Conservation (phyloP, 2,329 filamentous ascomycete species). For the Pseudocercospora crystallina region DNA sequence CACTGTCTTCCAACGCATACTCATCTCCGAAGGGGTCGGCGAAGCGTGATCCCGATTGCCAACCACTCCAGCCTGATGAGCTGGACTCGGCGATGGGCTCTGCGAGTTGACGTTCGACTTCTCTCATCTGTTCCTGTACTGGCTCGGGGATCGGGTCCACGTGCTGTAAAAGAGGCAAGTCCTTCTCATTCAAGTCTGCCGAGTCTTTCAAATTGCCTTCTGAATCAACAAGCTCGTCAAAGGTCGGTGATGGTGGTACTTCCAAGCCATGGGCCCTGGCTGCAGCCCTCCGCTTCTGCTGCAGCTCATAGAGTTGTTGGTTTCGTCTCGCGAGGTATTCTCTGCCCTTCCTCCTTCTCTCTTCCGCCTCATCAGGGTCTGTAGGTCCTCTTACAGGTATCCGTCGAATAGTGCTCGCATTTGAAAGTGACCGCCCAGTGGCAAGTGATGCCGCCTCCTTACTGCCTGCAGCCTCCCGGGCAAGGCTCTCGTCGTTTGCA, state of each 20-base stretch:
- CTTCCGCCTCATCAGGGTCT: conserved; percentile 34
- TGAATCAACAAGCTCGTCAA: conserved; percentile 34
- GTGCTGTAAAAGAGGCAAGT: conserved; percentile 21
- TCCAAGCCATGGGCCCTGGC: conserved; percentile 16
- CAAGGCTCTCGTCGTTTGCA: conserved; percentile 32
- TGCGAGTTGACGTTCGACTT: conserved; percentile 27
- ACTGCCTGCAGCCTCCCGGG: conserved; percentile 33
- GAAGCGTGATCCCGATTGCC: conserved; percentile 41
- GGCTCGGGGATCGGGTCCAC: conserved; percentile 21
- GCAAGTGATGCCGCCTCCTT: conserved; percentile 35
- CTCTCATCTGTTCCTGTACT: conserved; percentile 23
- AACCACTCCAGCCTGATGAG: conserved; percentile 33
- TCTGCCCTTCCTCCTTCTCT: conserved; percentile 35
- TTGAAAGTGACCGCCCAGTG: conserved; percentile 33
- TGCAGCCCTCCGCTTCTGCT: conserved; percentile 27
- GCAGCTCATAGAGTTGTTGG: conserved; percentile 35
- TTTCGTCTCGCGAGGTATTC: conserved; percentile 38
- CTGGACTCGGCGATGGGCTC: conserved; percentile 24
- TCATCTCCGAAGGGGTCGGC: conserved; percentile 50
- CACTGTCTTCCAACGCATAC: conserved; percentile 30
- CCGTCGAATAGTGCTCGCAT: conserved; percentile 27
- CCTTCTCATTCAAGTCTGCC: conserved; percentile 13
- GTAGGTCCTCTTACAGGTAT: conserved; percentile 31
- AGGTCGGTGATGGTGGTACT: conserved; percentile 29
- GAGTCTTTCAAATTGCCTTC: conserved; percentile 31